Percentiles rank a stretch among this genome's conserved stretches.
Evolutionary conservation across 225 moss, liverwort and hornwort species (phyloP).

Genomic region (Sphagnum contortum): DNA sequence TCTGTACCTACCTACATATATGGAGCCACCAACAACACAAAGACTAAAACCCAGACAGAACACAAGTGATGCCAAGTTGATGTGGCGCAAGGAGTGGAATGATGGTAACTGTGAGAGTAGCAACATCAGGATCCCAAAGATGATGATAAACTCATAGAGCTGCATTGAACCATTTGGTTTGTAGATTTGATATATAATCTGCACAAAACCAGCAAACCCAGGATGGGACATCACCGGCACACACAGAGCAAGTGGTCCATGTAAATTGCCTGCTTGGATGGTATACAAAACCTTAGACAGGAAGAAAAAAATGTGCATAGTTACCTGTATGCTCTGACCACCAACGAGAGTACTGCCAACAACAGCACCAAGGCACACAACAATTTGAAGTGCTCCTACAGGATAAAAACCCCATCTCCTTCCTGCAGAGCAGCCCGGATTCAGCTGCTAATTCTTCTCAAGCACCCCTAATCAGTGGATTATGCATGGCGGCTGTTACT

Average conservation of each 20-base stretch:
- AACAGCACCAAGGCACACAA: slow-evolving; percentile 38
- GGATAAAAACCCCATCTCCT: slow-evolving; percentile 35
- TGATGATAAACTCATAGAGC: slow-evolving; percentile 28
- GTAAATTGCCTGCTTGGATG: no score
- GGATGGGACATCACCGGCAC: neutral
- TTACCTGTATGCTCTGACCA: slow-evolving; percentile 50
- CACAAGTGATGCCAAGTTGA: slow-evolving; percentile 40
- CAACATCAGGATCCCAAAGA: slow-evolving; percentile 39
- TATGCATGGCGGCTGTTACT: no score
- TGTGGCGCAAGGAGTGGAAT: slow-evolving; percentile 53
- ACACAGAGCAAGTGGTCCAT: neutral
- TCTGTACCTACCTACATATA: slow-evolving; percentile 35
- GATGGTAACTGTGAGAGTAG: slow-evolving; percentile 48
- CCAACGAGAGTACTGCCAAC: slow-evolving; percentile 41
- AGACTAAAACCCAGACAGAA: slow-evolving; percentile 40
- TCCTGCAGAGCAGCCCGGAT: slow-evolving; percentile 20
- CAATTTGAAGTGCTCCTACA: slow-evolving; percentile 39
- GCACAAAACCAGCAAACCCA: slow-evolving; percentile 1
- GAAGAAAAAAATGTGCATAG: no score
- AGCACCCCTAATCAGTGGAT: no score
- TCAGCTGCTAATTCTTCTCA: slow-evolving; percentile 2
- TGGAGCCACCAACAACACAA: slow-evolving; percentile 47
- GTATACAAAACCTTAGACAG: no score
- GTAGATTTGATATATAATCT: slow-evolving; percentile 36
- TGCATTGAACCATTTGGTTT: slow-evolving; percentile 22